Base-by-base conservation (phyloP, 2,329 filamentous ascomycete genomes). In the Penicillium griseofulvum region DNA sequence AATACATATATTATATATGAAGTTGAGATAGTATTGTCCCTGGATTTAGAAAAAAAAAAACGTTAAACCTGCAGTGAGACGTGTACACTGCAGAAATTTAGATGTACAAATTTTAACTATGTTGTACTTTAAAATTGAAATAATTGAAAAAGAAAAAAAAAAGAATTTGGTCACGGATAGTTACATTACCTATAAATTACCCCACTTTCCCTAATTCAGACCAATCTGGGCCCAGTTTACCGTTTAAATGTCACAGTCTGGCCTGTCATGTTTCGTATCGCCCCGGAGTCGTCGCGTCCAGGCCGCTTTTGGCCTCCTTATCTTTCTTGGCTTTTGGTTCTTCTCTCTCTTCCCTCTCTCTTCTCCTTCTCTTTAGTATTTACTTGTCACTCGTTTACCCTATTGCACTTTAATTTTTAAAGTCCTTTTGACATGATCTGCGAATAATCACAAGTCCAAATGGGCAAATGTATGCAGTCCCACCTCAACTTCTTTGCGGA, bases 401-500 rank as follows among this genome's bases (percentile, higher is more conserved):
- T 45, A 28, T 37, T 45, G 47, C 42, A 22, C 54, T 45, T 53
- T 49, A 55, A 58, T 52, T 55, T 41, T 46, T 45, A 45, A 43
- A 12, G 51, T 52, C 48, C 37, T 44, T 59, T 55, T 41, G 28
- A 46, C 67, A 74, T 74, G 71, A 63, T 68, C 59, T 58, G 59
- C 47, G 55, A 58, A 59, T 64, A 64, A 58, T 56, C 49, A 31
- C 51, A 46, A 58, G 63, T 69, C 67, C 68, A 71, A 65, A 76
- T 76, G 74, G 73, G 72, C 67, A 75, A 75, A 71, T 76, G 74
- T 76, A 70, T 39, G 65, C 54, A 31, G 37, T 33, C 44, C 34
- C 36, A 29, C 34, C 31, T 49, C 24, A 28, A 34, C 38, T 34
- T 17, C 17, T 31, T 9, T 50, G 22, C 38, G 19, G 16, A 4